These are phyloP conservation scores for Cyphellophora europaea DNA, from an alignment of 2,329 filamentous ascomycete species.

Conservation along the genomic window DNA sequence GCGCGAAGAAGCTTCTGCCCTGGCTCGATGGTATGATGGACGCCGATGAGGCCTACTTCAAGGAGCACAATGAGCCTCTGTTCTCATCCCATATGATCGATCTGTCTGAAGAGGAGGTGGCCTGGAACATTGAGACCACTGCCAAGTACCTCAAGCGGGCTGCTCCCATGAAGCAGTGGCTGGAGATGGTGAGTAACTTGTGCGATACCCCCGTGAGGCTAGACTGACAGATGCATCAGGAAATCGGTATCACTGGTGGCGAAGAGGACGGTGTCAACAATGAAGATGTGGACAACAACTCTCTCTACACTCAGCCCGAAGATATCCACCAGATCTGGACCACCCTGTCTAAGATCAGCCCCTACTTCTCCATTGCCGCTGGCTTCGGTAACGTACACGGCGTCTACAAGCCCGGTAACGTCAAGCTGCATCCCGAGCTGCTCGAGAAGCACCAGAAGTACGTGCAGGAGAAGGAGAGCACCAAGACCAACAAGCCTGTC, in stretches of 20 bases:
- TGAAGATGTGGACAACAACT: conserved; percentile 92
- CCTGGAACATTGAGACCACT: conserved; percentile 87
- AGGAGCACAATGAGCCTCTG: conserved; percentile 81
- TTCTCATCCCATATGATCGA: conserved; percentile 99
- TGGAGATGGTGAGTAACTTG: conserved; percentile 82
- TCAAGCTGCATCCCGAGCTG: conserved; percentile 91
- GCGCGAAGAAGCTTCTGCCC: conserved; percentile 97
- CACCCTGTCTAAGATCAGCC: conserved; percentile 72
- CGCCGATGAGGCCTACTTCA: conserved; percentile 91
- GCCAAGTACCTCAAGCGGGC: conserved; percentile 88
- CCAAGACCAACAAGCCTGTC: conserved; percentile 77
- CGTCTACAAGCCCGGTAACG: conserved; percentile 97
- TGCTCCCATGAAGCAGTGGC: conserved; percentile 96
- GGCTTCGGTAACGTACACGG: conserved; percentile 99
- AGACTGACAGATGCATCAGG: conserved; percentile 30
- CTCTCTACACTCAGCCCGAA: conserved; percentile 95
- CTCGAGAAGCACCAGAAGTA: conserved; percentile 93
- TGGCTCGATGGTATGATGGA: conserved; percentile 96
- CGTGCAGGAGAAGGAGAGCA: conserved; percentile 69
- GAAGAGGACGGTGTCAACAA: conserved; percentile 99
- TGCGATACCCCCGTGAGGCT: conserved; percentile 1
- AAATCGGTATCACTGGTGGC: conserved; percentile 90
- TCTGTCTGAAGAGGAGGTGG: conserved; percentile 80
- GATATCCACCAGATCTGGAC: conserved; percentile 90
- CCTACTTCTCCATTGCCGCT: conserved; percentile 96